phyloP scores from a whole-genome alignment of 2,329 filamentous ascomycete genomes.

The Talaromyces amestolkiae region DNA sequence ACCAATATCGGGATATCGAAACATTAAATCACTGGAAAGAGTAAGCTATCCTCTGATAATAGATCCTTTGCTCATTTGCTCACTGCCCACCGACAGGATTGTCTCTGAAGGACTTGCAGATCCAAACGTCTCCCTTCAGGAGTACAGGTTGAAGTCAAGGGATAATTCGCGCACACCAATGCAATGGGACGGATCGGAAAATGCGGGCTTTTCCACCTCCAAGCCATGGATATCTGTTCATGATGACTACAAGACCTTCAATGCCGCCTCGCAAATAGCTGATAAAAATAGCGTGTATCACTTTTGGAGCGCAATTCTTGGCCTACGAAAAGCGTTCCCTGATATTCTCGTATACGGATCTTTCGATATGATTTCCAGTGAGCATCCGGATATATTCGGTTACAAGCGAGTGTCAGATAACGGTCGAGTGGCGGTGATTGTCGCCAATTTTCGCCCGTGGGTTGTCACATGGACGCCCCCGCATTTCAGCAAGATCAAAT shows the following conservation, averaged over 20 bases:
- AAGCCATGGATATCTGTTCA: slow-evolving; percentile 66
- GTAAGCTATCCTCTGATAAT: background rate
- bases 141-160: slow-evolving; percentile 32
- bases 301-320: background rate
- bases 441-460: background rate
- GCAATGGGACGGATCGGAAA: slow-evolving; percentile 58
- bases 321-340: background rate
- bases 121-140: background rate
- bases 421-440: background rate
- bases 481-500: background rate
- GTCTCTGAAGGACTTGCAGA: background rate
- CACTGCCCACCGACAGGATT: background rate
- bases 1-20: slow-evolving; percentile 68
- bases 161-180: slow-evolving; percentile 67
- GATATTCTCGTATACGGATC: slow-evolving; percentile 11
- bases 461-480: slow-evolving; percentile 1
- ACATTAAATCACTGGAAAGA: slow-evolving; percentile 55
- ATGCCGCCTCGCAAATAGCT: slow-evolving; percentile 47
- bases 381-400: slow-evolving; percentile 8
- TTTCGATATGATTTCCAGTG: slow-evolving; percentile 9
- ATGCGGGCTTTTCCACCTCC: slow-evolving; percentile 60
- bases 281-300: slow-evolving; percentile 28
- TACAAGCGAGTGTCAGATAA: slow-evolving; percentile 3
- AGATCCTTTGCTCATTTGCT: background rate
- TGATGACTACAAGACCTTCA: slow-evolving; percentile 57